Conservation (phyloP, 2,329 filamentous ascomycete genomes). For the Elsinoe fawcettii region DNA sequence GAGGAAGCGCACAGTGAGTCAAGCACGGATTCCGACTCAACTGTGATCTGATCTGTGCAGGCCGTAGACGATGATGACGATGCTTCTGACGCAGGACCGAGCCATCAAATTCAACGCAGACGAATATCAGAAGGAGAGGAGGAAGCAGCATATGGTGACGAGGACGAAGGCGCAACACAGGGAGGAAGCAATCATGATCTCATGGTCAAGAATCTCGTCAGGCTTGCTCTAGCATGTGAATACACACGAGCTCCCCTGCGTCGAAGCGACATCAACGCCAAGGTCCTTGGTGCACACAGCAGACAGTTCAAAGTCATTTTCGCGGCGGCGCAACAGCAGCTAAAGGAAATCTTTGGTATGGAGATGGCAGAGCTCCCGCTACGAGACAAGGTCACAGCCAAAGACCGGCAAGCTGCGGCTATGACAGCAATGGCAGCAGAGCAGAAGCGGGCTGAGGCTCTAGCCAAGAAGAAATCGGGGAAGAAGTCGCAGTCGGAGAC, state of each 20-base stretch:
- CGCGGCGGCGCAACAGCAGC: constrained; percentile 61
- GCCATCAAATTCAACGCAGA: constrained; percentile 27
- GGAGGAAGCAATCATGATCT: constrained; percentile 30
- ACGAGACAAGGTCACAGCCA: constrained; percentile 64
- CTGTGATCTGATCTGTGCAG: background rate
- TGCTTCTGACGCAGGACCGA: constrained; percentile 22
- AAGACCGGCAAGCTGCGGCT: constrained; percentile 50
- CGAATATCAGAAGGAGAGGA: constrained; percentile 19
- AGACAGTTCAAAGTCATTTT: constrained; percentile 72
- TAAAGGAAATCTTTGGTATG: constrained; percentile 80
- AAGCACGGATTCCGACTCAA: background rate
- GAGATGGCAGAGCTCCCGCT: constrained; percentile 75
- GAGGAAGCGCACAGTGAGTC: constrained; percentile 15
- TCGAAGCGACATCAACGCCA: constrained; percentile 50
- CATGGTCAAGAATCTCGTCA: constrained; percentile 55
- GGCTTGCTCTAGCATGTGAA: constrained; percentile 54
- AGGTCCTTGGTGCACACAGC: constrained; percentile 62
- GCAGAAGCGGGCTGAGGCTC: background rate
- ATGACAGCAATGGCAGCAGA: constrained; percentile 12
- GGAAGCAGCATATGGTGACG: constrained; percentile 20
- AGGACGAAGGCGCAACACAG: constrained; percentile 22
- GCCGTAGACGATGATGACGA: constrained; percentile 22
- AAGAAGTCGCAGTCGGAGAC: constrained; percentile 33
- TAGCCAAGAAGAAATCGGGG: background rate
- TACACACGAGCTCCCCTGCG: constrained; percentile 52